Evolutionary conservation across 2,329 filamentous ascomycete genomes (phyloP).

Genomic region (Blumeria graminis): DNA sequence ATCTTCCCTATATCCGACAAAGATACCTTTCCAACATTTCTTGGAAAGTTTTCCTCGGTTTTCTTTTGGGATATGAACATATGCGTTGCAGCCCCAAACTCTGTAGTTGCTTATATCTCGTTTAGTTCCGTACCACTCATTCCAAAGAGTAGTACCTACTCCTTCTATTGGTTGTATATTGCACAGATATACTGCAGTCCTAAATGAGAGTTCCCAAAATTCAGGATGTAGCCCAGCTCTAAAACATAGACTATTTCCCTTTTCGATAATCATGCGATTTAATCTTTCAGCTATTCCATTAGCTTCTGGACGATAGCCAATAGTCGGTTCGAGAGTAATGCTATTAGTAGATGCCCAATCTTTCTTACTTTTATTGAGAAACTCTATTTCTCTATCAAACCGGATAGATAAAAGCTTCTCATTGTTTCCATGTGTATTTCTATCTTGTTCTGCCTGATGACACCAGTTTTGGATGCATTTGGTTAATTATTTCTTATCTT

Average conservation of each 20-base stretch:
- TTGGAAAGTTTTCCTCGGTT: neutral
- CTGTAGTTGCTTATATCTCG: neutral
- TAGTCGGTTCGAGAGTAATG: neutral
- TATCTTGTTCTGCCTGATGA: too few relatives aligned
- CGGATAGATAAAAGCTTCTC: too few relatives aligned
- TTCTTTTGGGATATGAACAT: neutral
- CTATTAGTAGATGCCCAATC: neutral
- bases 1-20: neutral
- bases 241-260: neutral
- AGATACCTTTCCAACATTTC: neutral
- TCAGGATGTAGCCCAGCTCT: neutral
- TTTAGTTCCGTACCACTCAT: neutral
- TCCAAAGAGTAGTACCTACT: neutral
- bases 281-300: constrained; percentile 1
- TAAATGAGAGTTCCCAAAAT: neutral
- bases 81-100: too few relatives aligned
- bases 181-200: neutral
- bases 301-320: neutral
- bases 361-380: neutral
- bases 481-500: too few relatives aligned
- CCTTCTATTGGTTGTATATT: neutral
- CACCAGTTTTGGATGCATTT: too few relatives aligned
- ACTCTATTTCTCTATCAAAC: constrained; percentile 1
- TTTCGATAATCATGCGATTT: neutral
- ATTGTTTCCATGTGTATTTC: too few relatives aligned